A percentile compares a stretch with the other conserved stretches of the same genome.
These are phyloP conservation scores for Pichia sp. DNA, from an alignment of 1,139 yeast species.

Conservation along the genomic window DNA sequence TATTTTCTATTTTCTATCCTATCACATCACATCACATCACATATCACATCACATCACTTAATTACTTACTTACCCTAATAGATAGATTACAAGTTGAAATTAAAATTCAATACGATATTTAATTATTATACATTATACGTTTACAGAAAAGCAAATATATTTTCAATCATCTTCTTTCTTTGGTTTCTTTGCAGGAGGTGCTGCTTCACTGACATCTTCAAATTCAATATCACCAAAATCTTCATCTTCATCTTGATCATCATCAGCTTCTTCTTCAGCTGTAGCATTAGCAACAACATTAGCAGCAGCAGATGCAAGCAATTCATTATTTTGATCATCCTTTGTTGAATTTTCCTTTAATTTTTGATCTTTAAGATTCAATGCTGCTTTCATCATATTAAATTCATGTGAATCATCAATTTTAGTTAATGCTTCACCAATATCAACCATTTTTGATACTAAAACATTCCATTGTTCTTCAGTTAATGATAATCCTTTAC, in stretches of 20 bases:
- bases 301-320: not conserved
- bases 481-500: constrained; percentile 77
- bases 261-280: constrained; percentile 9
- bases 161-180: constrained; percentile 8
- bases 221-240: constrained; percentile 18
- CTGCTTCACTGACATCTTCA: constrained; percentile 18
- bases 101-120: too few species aligned
- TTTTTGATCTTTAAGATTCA: not conserved
- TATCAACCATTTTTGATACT: constrained; percentile 45
- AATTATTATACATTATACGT: too few species aligned
- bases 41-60: too few species aligned
- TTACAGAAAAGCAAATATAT: not conserved
- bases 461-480: constrained; percentile 62
- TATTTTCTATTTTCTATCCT: too few species aligned
- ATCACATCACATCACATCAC: too few species aligned
- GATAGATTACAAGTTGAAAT: too few species aligned
- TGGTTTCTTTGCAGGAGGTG: constrained; percentile 15
- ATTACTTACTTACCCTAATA: too few species aligned
- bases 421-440: constrained; percentile 52
- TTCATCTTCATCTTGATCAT: constrained; percentile 17
- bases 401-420: constrained; percentile 33
- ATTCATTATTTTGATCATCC: constrained; percentile 8
- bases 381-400: constrained; percentile 8
- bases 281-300: not conserved
- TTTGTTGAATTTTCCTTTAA: not conserved